Conservation (phyloP, 805 yeast genomes). For the Cyberlindnera mrakii region DNA sequence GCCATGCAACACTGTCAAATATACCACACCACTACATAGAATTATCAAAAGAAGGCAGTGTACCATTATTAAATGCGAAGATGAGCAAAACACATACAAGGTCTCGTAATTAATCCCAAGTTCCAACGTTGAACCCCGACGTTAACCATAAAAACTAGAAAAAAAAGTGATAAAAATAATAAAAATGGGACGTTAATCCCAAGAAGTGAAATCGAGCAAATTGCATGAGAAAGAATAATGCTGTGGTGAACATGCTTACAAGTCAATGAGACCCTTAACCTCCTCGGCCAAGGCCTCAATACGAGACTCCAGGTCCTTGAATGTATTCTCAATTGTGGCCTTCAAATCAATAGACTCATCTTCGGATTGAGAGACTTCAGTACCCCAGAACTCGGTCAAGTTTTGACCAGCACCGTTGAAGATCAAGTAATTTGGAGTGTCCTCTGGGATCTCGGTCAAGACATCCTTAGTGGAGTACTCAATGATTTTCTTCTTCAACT, state of each 20-base stretch:
- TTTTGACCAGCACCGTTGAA: constrained; percentile 80
- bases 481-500: constrained; percentile 70
- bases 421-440: constrained; percentile 72
- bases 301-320: constrained; percentile 17
- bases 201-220: background rate
- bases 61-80: too few relatives aligned
- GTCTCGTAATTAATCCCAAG: too few relatives aligned
- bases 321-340: constrained; percentile 14
- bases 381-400: constrained; percentile 30
- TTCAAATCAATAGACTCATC: constrained; percentile 5
- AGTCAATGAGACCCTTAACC: constrained; percentile 14
- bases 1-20: too few relatives aligned
- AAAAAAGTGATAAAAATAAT: too few relatives aligned
- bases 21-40: too few relatives aligned
- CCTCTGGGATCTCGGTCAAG: constrained; percentile 58
- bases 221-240: background rate
- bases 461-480: constrained; percentile 58
- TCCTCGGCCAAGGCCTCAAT: constrained; percentile 12
- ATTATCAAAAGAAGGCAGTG: too few relatives aligned
- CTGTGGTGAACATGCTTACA: constrained; percentile 1
- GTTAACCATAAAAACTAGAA: too few relatives aligned
- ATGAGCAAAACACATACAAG: too few relatives aligned
- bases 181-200: background rate
- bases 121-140: too few relatives aligned
- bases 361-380: constrained; percentile 3